Evolutionary conservation across 805 yeast genomes (phyloP), one percentile per base, ranked within the genome.

Genomic region (Ascoidea rubescens): DNA sequence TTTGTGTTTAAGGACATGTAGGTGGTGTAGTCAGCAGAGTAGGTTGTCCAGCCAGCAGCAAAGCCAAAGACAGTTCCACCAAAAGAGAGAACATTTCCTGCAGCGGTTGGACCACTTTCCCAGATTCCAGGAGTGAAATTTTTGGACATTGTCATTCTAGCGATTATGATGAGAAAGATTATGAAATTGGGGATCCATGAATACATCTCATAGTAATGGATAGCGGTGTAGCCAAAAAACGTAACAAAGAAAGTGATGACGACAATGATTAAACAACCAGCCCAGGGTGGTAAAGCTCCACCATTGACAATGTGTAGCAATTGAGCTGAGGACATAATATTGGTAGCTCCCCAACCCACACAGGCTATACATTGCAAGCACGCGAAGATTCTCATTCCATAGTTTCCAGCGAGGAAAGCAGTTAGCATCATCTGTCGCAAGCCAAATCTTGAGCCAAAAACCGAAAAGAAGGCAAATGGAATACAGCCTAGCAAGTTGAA

Each of bases 311-410:
- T 79, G 67, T 82, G 80, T 54, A 90, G 71, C 57, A 89, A 70
- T 66, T 87, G 93, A 30, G 96, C 96, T 43, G 93, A 80, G 33
- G 89, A 84, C 78, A 89, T 85, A 56, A 86, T 87, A 68, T 90
- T 90, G 49, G 88, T 91, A 7, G 96, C 87, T 67, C 93, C 86
- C 97, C 97, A 90, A 60, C 97, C 96, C 52, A 89, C 79, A 76
- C 96, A 87, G 31, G 96, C 90, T 56, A 90, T 67, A 61, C 81
- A 77, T 64, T 89, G 88, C 64, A 90, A 72, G 48, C 83, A 66
- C 7, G 95, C 82, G 62, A 87, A 84, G 53, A 88, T 73, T 65
- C 95, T 78, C 68, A 85, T 82, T 48, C 84, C 82, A 37, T 71
- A 64, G 67, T 83, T 80, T 57, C 97, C 97, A 56, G 82, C 74